phyloP scores from a whole-genome alignment of 1,139 yeast species.

The Protomyces pachydermus region DNA sequence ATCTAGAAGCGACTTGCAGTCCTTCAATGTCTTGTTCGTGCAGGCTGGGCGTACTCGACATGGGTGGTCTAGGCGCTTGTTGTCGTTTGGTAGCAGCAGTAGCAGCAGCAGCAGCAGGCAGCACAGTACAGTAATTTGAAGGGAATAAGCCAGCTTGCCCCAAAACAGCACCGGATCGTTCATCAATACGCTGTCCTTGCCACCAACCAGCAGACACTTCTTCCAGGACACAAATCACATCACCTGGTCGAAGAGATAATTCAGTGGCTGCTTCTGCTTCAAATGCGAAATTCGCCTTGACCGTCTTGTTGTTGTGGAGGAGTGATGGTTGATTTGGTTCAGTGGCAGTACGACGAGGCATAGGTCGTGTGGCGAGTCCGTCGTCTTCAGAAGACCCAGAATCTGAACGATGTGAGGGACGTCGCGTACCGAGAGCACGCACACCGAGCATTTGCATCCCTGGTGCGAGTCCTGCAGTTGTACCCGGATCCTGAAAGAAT shows the following conservation, averaged over 20 bases:
- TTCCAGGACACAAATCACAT: conserved; percentile 30
- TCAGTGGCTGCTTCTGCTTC: conserved; percentile 33
- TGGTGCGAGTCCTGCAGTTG: neutral
- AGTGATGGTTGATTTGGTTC: conserved; percentile 9
- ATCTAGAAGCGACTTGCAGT: neutral
- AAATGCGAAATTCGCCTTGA: conserved; percentile 31
- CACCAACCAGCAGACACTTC: conserved; percentile 35
- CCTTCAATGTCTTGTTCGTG: neutral
- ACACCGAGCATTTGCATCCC: neutral
- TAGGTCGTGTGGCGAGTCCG: neutral
- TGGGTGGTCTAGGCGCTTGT: neutral
- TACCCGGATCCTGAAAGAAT: neutral
- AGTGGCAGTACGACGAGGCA: neutral
- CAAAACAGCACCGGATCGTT: neutral
- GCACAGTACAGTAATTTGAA: conserved; percentile 30
- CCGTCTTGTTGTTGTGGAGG: conserved; percentile 27
- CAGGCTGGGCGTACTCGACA: neutral
- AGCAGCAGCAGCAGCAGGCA: neutral
- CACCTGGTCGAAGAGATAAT: conserved; percentile 32
- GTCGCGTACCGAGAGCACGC: neutral
- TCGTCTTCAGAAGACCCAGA: neutral
- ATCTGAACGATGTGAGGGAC: neutral
- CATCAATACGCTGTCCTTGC: conserved; percentile 32
- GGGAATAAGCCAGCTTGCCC: conserved; percentile 31
- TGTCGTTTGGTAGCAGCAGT: neutral